Conservation (phyloP, 2,329 filamentous ascomycete species). For the Neospermospora avenae region DNA sequence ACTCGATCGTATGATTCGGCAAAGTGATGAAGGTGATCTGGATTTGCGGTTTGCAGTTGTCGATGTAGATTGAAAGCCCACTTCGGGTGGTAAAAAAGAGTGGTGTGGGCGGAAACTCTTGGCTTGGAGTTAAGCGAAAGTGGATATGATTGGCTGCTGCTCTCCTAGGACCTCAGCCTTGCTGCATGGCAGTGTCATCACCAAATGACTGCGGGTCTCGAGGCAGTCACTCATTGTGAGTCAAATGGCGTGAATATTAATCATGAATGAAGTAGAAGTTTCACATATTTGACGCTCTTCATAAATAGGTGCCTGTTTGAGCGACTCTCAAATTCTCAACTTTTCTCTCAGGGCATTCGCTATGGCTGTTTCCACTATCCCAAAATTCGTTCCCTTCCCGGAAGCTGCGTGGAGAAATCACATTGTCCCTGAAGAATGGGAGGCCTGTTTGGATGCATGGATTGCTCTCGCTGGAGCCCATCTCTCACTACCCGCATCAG, state of each 20-base stretch:
- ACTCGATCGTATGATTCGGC: constrained; percentile 62
- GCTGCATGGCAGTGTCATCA: constrained; percentile 13
- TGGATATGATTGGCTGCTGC: constrained; percentile 10
- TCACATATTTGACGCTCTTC: not conserved
- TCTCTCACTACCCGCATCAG: constrained; percentile 52
- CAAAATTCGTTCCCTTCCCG: constrained; percentile 76
- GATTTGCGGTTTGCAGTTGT: constrained; percentile 9
- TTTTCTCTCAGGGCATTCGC: not conserved
- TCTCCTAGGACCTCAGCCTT: constrained; percentile 13
- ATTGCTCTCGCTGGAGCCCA: constrained; percentile 63
- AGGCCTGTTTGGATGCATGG: constrained; percentile 75
- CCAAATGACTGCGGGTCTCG: not conserved
- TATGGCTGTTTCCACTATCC: constrained; percentile 49
- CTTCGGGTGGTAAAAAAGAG: not conserved
- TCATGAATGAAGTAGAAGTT: not conserved
- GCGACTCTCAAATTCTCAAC: not conserved
- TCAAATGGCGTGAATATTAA: constrained; percentile 20
- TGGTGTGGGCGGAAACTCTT: constrained; percentile 29
- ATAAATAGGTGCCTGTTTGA: not conserved
- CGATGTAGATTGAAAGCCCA: constrained; percentile 12
- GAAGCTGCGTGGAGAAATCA: constrained; percentile 61
- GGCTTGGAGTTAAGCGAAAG: constrained; percentile 20
- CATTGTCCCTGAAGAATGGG: constrained; percentile 71
- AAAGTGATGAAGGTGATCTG: constrained; percentile 18
- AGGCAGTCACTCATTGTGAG: constrained; percentile 11